Base-by-base conservation (phyloP, 2,329 filamentous ascomycete genomes). In the Trichoderma asperellum region DNA sequence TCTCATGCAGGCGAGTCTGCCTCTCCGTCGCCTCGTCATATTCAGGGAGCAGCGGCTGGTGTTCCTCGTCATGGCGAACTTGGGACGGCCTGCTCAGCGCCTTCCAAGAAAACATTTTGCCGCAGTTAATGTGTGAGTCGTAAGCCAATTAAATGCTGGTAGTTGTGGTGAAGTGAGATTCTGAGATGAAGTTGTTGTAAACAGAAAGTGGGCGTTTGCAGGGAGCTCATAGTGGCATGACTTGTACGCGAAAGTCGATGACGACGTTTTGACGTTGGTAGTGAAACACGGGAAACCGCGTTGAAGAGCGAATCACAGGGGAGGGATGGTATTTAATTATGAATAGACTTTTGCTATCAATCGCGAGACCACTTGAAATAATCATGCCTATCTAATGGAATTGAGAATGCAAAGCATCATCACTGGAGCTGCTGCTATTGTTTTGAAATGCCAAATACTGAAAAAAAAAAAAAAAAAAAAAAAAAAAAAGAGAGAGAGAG, bases 11-110 rank as follows among this genome's bases (percentile, higher is more conserved):
- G 75, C 89, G 85, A 59, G 89, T 86, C 85, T 97, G 92, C 66
- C 94, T 83, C 37, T 85, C 82, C 0, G 94, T 97, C 75, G 96
- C 92, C 79, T 96, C 92, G 79, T 96, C 91, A 84, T 96, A 96
- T 75, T 89, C 90, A 69, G 94, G 92, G 60, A 97, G 88, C 68
- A 97, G 85, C 71, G 94, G 94, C 76, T 94, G 85, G 64, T 88
- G 90, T 76, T 95, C 92, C 69, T 85, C 85, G 66, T 83, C 84
- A 74, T 83, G 81, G 70, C 73, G 70, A 60, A 43, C 8, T n/a
- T 73, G 71, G 37, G 79, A 77, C 75, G 53, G 27, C 5, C 21
- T 53, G 35, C 60, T 14, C 1, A 59, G 57, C 4, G 49, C 65
- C 24, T 61, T 49, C 59, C 69, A 70, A 27, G 69, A 70, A 49